A percentile compares a stretch with the other conserved stretches of the same genome.
Conservation (phyloP, 257 asterid species). For the Solanum bulbocastanum region DNA sequence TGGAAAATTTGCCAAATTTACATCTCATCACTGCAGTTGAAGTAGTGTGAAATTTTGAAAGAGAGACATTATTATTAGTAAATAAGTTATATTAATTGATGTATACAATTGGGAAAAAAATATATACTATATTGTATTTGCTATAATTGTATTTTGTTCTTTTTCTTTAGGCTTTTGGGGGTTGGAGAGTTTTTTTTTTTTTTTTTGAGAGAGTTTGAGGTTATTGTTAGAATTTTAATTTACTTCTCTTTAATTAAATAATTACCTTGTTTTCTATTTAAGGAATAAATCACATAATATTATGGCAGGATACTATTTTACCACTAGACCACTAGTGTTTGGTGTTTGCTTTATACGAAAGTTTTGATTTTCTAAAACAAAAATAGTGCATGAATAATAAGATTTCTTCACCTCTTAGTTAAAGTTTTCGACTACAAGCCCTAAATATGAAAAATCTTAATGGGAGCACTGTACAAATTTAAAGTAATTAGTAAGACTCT, state of each 20-base stretch:
- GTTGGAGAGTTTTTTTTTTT: neutral
- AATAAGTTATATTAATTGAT: neutral
- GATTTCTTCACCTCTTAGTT: neutral
- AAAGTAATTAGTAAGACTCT: neutral
- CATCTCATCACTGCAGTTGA: slow-evolving; percentile 47
- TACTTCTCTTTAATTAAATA: neutral
- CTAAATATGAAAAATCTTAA: neutral
- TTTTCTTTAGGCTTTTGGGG: neutral
- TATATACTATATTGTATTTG: neutral
- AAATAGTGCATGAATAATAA: neutral
- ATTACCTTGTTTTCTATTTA: neutral
- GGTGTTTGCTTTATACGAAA: too few relatives aligned
- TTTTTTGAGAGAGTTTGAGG: neutral
- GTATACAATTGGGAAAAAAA: neutral
- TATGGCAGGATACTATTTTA: neutral
- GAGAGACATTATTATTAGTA: neutral
- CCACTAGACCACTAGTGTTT: neutral
- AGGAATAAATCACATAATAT: neutral
- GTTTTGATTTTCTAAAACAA: neutral
- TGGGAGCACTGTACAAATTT: neutral
- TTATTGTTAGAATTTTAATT: neutral
- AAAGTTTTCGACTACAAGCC: neutral
- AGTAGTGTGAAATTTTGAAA: slow-evolving; percentile 36
- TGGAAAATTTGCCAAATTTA: slow-evolving; percentile 35
- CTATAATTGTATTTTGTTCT: neutral